Conservation (phyloP, 116 monocot genomes). For the Dioscorea cayenensis region DNA sequence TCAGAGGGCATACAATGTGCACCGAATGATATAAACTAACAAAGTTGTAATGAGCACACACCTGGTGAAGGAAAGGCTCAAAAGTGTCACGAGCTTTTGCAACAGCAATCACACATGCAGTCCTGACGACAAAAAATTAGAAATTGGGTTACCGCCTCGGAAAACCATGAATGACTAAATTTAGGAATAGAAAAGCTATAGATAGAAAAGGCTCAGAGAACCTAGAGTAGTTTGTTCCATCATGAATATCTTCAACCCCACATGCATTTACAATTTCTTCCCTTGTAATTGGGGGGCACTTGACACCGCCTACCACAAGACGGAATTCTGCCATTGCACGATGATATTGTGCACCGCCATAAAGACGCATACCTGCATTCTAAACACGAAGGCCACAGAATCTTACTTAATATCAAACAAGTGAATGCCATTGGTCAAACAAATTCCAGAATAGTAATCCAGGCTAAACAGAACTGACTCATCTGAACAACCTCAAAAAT, state of each 20-base stretch:
- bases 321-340: conserved; percentile 97
- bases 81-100: conserved; percentile 86
- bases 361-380: conserved; percentile 97
- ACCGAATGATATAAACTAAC: not conserved
- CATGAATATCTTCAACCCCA: conserved; percentile 98
- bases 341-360: conserved; percentile 94
- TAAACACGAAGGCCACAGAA: conserved; percentile 5
- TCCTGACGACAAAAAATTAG: conserved; percentile 22
- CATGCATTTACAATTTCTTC: conserved; percentile 97
- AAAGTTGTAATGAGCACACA: conserved; percentile 11
- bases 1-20: too few species aligned
- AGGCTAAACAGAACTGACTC: too few species aligned
- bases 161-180: not conserved
- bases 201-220: conserved; percentile 5
- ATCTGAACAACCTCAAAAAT: too few species aligned
- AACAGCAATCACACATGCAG: conserved; percentile 92
- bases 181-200: not conserved
- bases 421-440: not conserved
- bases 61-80: conserved; percentile 95
- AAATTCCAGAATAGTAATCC: too few species aligned
- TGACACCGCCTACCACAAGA: conserved; percentile 67
- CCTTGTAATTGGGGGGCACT: conserved; percentile 85
- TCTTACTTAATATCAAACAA: not conserved
- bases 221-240: conserved; percentile 94
- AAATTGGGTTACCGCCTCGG: not conserved